A percentile compares a stretch with the other conserved stretches of the same genome.
These are phyloP conservation scores for Hylodesmum podocarpum DNA, from an alignment of 306 rosid genomes.

Conservation along the genomic window DNA sequence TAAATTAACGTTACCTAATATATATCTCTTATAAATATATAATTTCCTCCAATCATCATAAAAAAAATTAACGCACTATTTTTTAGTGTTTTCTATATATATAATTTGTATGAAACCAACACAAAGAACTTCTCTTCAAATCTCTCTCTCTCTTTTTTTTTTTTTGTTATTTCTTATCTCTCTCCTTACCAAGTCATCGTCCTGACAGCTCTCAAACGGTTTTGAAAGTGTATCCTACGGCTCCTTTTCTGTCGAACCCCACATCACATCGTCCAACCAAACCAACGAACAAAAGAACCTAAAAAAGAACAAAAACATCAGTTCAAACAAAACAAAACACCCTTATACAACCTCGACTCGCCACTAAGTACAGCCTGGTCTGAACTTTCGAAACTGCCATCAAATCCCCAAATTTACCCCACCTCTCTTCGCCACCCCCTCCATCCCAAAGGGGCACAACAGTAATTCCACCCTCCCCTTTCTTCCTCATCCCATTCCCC, in stretches of 20 bases:
- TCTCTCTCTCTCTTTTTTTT: too few species aligned
- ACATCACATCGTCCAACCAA: background rate
- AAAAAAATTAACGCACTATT: too few species aligned
- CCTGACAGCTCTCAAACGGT: background rate
- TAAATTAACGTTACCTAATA: too few species aligned
- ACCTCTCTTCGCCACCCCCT: background rate
- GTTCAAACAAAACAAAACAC: background rate
- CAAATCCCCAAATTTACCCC: background rate
- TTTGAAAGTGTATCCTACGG: background rate
- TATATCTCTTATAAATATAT: too few species aligned
- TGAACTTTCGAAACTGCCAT: background rate
- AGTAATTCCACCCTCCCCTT: background rate
- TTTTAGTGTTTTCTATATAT: too few species aligned
- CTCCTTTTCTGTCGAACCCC: too few species aligned
- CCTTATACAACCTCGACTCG: background rate
- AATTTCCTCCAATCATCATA: too few species aligned
- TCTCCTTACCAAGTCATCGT: too few species aligned
- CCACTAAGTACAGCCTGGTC: background rate
- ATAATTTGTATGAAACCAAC: too few species aligned
- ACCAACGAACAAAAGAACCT: background rate
- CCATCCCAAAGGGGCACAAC: background rate
- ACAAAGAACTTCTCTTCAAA: too few species aligned
- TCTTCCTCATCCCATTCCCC: background rate
- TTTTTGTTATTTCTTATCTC: too few species aligned
- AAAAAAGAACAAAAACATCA: background rate